Percentiles rank a stretch among this genome's conserved stretches.
Evolutionary conservation across 371 early-diverging fungal genomes (phyloP).

Genomic region (Capniomyces stellatus): DNA sequence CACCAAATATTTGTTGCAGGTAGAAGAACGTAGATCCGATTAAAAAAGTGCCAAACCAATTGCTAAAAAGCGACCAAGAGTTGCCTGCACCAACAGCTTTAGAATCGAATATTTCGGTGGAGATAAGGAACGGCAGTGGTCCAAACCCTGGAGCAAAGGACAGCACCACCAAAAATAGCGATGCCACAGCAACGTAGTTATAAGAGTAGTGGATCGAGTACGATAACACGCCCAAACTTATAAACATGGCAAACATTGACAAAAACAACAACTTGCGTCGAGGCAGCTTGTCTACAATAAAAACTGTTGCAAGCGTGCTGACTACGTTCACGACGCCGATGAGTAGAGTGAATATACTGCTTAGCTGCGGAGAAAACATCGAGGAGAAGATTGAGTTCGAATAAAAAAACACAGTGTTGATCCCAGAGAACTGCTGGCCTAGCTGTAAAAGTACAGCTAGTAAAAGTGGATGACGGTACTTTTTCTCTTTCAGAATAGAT

Average conservation of each 20-base stretch:
- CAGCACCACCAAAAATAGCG: constrained; percentile 59
- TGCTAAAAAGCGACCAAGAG: constrained; percentile 44
- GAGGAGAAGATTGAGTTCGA: constrained; percentile 55
- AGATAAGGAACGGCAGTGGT: constrained; percentile 71
- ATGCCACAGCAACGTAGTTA: constrained; percentile 34
- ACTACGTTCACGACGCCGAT: constrained; percentile 60
- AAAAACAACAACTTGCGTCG: constrained; percentile 57
- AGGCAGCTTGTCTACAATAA: constrained; percentile 63
- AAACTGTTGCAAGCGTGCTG: constrained; percentile 48
- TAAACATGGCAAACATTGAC: constrained; percentile 42
- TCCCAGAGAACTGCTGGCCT: constrained; percentile 76
- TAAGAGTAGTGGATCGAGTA: constrained; percentile 32
- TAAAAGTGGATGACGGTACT: constrained; percentile 38
- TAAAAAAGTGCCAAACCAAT: constrained; percentile 54
- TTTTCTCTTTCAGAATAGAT: neutral
- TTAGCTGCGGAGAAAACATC: constrained; percentile 39
- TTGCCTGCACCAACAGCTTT: constrained; percentile 47
- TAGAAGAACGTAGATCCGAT: constrained; percentile 44
- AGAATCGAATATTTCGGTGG: constrained; percentile 68
- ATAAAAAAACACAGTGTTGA: constrained; percentile 86
- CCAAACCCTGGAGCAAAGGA: constrained; percentile 83
- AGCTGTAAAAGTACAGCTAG: constrained; percentile 59
- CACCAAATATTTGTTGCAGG: constrained; percentile 37
- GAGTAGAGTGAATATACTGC: constrained; percentile 45
- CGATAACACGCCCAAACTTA: constrained; percentile 35